phyloP scores from a whole-genome alignment of 176 grass and related monocot species.

The Carex littledalei region DNA sequence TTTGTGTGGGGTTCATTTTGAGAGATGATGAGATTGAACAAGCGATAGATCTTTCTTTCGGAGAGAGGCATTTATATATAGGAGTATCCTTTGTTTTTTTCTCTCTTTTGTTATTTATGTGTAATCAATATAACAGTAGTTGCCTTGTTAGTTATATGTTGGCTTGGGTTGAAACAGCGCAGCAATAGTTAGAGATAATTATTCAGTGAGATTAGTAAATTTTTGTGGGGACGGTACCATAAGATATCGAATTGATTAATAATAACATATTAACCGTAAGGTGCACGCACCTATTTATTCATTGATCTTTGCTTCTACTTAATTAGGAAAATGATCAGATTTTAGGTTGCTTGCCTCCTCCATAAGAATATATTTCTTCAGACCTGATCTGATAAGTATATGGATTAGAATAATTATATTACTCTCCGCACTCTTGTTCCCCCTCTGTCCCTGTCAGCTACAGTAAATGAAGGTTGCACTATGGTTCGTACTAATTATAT shows the following conservation, averaged over 20 bases:
- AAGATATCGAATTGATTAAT: not conserved
- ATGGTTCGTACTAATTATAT: no score
- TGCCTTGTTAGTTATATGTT: not conserved
- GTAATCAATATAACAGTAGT: not conserved
- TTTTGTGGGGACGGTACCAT: not conserved
- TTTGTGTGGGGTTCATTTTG: constrained; percentile 9
- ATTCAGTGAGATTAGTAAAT: not conserved
- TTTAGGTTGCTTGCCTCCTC: not conserved
- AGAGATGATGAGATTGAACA: not conserved
- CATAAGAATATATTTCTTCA: not conserved
- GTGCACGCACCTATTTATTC: not conserved
- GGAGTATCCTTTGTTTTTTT: not conserved
- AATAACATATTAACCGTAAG: not conserved
- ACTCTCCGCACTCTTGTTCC: no score
- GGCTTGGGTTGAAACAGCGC: not conserved
- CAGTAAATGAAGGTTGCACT: no score
- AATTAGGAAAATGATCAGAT: not conserved
- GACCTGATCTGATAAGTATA: no score
- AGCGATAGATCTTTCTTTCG: not conserved
- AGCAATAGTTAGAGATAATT: not conserved
- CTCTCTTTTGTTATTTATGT: not conserved
- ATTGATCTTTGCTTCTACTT: not conserved
- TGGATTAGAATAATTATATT: no score
- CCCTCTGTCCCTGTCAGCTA: no score
- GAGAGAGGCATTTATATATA: not conserved